phyloP scores from a whole-genome alignment of 768 basidiomycete species.

The Mycena venus region DNA sequence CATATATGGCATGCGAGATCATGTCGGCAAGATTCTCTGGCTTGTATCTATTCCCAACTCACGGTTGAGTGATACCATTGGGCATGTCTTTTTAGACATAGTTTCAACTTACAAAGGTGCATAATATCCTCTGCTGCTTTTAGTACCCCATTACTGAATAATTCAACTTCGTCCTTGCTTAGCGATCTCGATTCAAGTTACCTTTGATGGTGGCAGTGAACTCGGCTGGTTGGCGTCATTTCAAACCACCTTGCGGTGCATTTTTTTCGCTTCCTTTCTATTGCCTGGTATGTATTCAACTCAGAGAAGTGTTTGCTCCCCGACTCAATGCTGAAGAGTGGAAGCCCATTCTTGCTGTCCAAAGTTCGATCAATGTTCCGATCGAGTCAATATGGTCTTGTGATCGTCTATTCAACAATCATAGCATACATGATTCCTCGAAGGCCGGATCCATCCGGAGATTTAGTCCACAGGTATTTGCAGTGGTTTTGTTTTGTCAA shows the following conservation, averaged over 20 bases:
- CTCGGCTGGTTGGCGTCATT: background rate
- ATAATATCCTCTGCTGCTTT: background rate
- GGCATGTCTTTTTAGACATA: conserved; percentile 19
- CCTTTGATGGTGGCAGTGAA: background rate
- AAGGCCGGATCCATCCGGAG: conserved; percentile 1
- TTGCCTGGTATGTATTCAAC: background rate
- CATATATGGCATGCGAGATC: conserved; percentile 24
- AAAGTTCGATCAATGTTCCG: conserved; percentile 9
- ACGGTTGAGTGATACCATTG: conserved; percentile 12
- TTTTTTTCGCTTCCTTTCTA: background rate
- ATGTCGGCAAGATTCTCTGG: background rate
- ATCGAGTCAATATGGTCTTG: conserved; percentile 26
- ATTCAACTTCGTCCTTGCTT: background rate
- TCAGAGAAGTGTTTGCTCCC: background rate
- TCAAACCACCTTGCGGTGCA: background rate
- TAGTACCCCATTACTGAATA: background rate
- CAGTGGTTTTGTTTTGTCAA: background rate
- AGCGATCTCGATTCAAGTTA: background rate
- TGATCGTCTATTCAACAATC: conserved; percentile 19
- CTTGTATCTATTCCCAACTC: background rate
- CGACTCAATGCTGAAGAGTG: background rate
- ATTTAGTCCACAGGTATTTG: conserved; percentile 5
- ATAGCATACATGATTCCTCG: background rate
- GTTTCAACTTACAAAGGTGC: conserved; percentile 3
- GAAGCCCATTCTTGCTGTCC: background rate